phyloP scores from a whole-genome alignment of 2,329 filamentous ascomycete species.

The Pestalotiopsis sp. region DNA sequence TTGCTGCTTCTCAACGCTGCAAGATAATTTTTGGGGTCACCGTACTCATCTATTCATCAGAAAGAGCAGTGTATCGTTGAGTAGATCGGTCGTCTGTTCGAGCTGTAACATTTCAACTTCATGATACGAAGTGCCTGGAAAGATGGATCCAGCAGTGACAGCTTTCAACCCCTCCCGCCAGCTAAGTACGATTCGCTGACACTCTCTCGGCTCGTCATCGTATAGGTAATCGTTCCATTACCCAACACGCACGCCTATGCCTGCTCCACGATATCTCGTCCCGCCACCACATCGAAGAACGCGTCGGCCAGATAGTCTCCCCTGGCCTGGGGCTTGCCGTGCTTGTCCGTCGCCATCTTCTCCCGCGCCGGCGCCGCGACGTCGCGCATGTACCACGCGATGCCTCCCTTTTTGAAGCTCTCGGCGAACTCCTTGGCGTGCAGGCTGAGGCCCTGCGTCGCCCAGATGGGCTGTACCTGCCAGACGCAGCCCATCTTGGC shows the following conservation, averaged over 20 bases:
- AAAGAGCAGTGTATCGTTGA: too few relatives aligned
- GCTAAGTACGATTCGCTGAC: too few relatives aligned
- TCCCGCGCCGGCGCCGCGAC: constrained; percentile 27
- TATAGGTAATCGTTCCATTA: neutral
- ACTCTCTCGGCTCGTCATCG: too few relatives aligned
- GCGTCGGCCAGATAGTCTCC: constrained; percentile 38
- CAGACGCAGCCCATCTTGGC: constrained; percentile 39
- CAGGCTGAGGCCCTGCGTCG: constrained; percentile 35
- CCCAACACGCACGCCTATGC: neutral
- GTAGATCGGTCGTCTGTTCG: too few relatives aligned
- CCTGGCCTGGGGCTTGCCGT: constrained; percentile 35
- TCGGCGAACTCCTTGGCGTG: constrained; percentile 34
- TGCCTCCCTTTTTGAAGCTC: constrained; percentile 35
- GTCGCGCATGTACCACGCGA: constrained; percentile 35
- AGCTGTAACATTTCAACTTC: too few relatives aligned
- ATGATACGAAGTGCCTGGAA: too few relatives aligned
- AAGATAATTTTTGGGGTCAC: neutral
- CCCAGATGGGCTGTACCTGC: constrained; percentile 44
- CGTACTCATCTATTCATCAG: neutral
- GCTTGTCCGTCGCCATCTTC: constrained; percentile 31
- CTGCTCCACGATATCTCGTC: constrained; percentile 19
- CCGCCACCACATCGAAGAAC: constrained; percentile 35
- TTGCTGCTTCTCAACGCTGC: neutral
- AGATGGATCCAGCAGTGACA: too few relatives aligned
- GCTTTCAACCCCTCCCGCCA: too few relatives aligned